Conservation (phyloP, 768 basidiomycete species). For the Termitomyces bulborhizus region DNA sequence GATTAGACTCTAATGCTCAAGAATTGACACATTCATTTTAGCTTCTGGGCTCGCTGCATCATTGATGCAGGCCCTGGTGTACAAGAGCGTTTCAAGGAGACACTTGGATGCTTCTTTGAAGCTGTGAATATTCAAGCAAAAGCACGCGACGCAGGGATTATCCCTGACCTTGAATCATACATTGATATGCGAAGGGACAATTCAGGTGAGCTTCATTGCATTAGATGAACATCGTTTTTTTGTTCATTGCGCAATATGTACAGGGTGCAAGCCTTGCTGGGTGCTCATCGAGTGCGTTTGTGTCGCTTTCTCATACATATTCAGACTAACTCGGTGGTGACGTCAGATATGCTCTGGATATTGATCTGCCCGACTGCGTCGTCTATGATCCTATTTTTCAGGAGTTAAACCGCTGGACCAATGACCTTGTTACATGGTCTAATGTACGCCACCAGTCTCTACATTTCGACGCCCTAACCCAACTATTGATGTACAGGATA, state of each 20-base stretch:
- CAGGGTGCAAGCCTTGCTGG: conserved; percentile 68
- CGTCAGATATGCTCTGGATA: conserved; percentile 51
- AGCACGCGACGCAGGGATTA: conserved; percentile 43
- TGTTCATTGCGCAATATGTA: too few species aligned
- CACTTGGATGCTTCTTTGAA: conserved; percentile 62
- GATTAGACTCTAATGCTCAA: neutral
- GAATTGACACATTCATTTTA: conserved; percentile 20
- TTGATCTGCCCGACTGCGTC: conserved; percentile 67
- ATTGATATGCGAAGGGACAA: conserved; percentile 72
- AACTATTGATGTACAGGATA: conserved; percentile 38
- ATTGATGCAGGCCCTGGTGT: conserved; percentile 48
- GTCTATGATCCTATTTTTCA: conserved; percentile 57
- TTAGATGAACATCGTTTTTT: neutral
- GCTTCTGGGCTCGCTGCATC: conserved; percentile 66
- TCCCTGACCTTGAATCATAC: conserved; percentile 71
- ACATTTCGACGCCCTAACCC: neutral
- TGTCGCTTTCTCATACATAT: neutral
- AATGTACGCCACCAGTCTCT: conserved; percentile 41
- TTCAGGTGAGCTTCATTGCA: conserved; percentile 37
- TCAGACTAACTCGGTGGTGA: neutral
- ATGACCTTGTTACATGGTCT: conserved; percentile 77
- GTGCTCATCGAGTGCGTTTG: conserved; percentile 59
- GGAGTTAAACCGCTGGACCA: conserved; percentile 62
- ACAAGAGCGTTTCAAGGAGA: conserved; percentile 66
- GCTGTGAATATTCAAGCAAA: conserved; percentile 58